phyloP scores from a whole-genome alignment of 805 yeast species.

The Candida oleophila region DNA sequence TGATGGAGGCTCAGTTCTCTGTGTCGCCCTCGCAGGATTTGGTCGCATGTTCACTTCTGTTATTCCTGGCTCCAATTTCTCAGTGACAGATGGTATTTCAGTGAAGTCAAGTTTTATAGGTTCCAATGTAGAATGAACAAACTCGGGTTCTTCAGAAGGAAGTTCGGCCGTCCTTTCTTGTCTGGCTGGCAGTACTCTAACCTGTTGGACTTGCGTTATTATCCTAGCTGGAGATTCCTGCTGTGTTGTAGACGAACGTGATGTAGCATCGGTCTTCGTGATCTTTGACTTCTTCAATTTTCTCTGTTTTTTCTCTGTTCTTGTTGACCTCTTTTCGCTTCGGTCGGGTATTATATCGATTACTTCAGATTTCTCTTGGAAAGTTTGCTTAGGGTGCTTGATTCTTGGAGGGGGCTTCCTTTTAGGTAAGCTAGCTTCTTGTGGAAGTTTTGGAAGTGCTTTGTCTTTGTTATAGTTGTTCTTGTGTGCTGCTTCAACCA shows the following conservation, averaged over 20 bases:
- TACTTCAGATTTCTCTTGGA: neutral
- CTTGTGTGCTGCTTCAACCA: neutral
- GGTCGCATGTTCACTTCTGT: neutral
- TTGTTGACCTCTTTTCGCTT: neutral
- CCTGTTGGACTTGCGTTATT: neutral
- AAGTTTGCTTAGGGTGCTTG: neutral
- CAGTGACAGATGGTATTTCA: neutral
- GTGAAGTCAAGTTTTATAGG: neutral
- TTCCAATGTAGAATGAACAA: neutral
- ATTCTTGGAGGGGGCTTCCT: neutral
- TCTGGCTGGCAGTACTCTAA: neutral
- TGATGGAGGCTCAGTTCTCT: neutral
- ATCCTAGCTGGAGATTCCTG: neutral
- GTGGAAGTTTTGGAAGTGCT: neutral
- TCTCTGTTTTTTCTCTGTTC: neutral
- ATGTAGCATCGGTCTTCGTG: neutral
- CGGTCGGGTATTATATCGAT: neutral
- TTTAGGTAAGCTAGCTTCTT: neutral
- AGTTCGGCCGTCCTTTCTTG: neutral
- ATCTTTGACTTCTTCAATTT: neutral
- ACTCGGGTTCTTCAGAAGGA: neutral
- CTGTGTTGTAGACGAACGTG: neutral
- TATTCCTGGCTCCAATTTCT: neutral
- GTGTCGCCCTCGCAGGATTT: neutral
- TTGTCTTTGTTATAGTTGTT: neutral